Evolutionary conservation across 164 flowering plant genomes (phyloP).

Genomic region (Liriodendron chinense): DNA sequence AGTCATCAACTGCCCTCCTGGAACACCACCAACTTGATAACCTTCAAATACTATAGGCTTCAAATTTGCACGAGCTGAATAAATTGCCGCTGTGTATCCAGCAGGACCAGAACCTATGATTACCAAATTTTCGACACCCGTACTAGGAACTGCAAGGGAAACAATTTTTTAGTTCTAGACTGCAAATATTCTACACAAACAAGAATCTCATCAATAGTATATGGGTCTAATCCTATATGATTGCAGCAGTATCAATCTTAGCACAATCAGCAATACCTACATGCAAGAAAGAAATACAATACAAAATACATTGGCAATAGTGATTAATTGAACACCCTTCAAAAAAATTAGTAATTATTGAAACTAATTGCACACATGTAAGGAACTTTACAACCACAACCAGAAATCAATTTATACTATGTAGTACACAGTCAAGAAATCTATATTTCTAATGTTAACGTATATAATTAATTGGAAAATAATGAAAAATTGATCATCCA

Average conservation of each 20-base stretch:
- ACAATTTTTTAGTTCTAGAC: not conserved
- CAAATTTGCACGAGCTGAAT: slow-evolving; percentile 96
- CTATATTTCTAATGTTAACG: too few species aligned
- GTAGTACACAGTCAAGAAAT: too few species aligned
- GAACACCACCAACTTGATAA: slow-evolving; percentile 88
- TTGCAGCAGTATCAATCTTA: not conserved
- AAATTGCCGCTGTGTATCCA: slow-evolving; percentile 93
- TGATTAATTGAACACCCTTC: too few species aligned
- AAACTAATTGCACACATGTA: too few species aligned
- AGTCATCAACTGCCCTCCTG: slow-evolving; percentile 96
- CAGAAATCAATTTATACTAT: too few species aligned
- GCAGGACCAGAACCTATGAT: slow-evolving; percentile 98
- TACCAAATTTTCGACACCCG: slow-evolving; percentile 77
- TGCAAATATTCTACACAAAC: not conserved
- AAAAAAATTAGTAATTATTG: too few species aligned
- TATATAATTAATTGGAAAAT: too few species aligned
- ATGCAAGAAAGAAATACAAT: not conserved
- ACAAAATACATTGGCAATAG: too few species aligned
- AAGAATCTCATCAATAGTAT: not conserved
- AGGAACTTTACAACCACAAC: too few species aligned
- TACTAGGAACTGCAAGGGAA: slow-evolving; percentile 32
- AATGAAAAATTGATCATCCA: too few species aligned
- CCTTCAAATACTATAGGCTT: slow-evolving; percentile 97
- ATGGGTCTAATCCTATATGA: not conserved
- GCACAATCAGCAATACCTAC: too few species aligned